phyloP scores from a whole-genome alignment of 331 rosid genomes.

The Stylosanthes scabra region DNA sequence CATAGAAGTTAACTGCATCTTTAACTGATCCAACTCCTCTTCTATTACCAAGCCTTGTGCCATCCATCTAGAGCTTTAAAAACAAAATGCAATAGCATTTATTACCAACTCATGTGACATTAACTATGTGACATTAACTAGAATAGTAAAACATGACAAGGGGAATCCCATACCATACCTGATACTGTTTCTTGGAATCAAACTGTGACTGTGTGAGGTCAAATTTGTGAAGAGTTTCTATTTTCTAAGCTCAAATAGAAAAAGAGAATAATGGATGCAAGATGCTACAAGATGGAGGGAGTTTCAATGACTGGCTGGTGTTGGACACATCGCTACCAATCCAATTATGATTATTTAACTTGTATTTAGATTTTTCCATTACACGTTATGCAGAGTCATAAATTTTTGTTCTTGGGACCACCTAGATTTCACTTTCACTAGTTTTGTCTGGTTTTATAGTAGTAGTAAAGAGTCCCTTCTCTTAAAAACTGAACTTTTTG shows the following conservation, averaged over 20 bases:
- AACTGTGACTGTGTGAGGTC: not conserved
- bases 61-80: slow-evolving; percentile 50
- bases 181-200: slow-evolving; percentile 25
- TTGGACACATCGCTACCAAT: slow-evolving; percentile 64
- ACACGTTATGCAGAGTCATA: slow-evolving; percentile 15
- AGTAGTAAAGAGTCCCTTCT: not conserved
- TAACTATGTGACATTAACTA: slow-evolving; percentile 8
- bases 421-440: slow-evolving; percentile 4
- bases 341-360: slow-evolving; percentile 18
- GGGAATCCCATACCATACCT: slow-evolving; percentile 24
- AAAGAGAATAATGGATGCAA: slow-evolving; percentile 39
- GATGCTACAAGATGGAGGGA: slow-evolving; percentile 34
- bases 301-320: slow-evolving; percentile 53
- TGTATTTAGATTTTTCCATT: slow-evolving; percentile 10
- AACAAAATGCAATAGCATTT: not conserved
- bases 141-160: slow-evolving; percentile 14
- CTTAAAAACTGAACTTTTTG: not conserved
- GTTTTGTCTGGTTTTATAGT: slow-evolving; percentile 25
- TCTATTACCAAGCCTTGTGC: slow-evolving; percentile 48
- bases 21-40: slow-evolving; percentile 63
- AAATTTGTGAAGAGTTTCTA: slow-evolving; percentile 33
- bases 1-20: slow-evolving; percentile 56
- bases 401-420: slow-evolving; percentile 42
- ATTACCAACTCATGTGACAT: slow-evolving; percentile 8
- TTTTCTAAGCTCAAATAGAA: slow-evolving; percentile 31